These are phyloP conservation scores for Novymonas esmeraldas DNA, from an alignment of 208 protist genomes.

Conservation along the genomic window DNA sequence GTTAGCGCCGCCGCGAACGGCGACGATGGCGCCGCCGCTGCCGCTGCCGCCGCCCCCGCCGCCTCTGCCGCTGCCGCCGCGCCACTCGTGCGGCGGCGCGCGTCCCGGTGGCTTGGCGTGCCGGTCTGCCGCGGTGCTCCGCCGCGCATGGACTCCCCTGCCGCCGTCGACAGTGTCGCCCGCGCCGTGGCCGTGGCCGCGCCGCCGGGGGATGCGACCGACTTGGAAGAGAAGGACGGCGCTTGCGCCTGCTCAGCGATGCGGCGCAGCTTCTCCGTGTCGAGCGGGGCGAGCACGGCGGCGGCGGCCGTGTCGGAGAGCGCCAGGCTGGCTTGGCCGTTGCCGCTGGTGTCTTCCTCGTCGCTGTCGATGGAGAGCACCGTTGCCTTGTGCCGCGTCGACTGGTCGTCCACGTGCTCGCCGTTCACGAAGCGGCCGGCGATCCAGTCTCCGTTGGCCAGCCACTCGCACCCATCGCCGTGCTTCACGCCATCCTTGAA, in stretches of 20 bases:
- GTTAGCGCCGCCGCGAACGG: constrained; percentile 19
- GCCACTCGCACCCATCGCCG: constrained; percentile 83
- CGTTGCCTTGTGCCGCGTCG: constrained; percentile 47
- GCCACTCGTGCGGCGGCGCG: neutral
- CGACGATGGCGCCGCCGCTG: constrained; percentile 1
- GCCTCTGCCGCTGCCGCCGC: neutral
- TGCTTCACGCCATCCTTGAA: constrained; percentile 88
- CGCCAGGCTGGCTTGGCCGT: neutral
- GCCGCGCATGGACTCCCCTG: too few species aligned
- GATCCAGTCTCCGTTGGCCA: constrained; percentile 81
- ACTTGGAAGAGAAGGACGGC: constrained; percentile 16
- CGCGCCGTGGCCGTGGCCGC: too few species aligned
- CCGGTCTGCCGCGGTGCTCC: too few species aligned
- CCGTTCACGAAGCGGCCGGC: constrained; percentile 74
- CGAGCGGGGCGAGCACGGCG: constrained; percentile 42
- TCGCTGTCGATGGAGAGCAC: constrained; percentile 12
- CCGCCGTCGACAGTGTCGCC: too few species aligned
- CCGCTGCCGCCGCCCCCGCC: neutral
- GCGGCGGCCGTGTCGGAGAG: constrained; percentile 33
- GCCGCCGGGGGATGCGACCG: too few species aligned
- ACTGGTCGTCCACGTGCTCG: constrained; percentile 68
- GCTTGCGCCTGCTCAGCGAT: constrained; percentile 30
- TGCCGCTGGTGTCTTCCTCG: neutral
- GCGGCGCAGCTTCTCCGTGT: constrained; percentile 50
- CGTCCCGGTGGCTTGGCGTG: neutral